Percentiles rank a stretch among this genome's conserved stretches.
Conservation (phyloP, 495 filamentous ascomycete species). For the Hypoxylon cercidicola region DNA sequence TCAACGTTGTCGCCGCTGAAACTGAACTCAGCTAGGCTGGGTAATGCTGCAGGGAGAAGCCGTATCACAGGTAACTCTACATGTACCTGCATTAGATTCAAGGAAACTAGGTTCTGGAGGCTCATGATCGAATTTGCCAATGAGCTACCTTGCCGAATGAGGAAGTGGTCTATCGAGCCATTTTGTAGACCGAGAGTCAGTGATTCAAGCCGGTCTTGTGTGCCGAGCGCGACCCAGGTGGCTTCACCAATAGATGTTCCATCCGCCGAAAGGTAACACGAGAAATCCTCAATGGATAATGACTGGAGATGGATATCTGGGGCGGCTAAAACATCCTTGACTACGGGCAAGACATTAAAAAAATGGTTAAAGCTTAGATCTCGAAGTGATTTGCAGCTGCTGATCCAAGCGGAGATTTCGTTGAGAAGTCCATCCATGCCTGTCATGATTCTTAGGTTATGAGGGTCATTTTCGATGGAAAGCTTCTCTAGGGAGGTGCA, state of each 20-base stretch:
- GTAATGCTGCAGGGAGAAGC: constrained; percentile 46
- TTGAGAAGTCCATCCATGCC: constrained; percentile 60
- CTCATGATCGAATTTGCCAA: constrained; percentile 60
- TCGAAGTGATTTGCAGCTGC: constrained; percentile 64
- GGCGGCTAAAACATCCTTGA: constrained; percentile 60
- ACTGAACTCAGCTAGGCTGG: constrained; percentile 64
- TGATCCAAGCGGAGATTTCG: constrained; percentile 64
- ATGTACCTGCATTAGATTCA: constrained; percentile 43
- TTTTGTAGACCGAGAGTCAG: constrained; percentile 61
- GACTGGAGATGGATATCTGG: constrained; percentile 42
- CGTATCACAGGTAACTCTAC: constrained; percentile 33
- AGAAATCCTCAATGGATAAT: constrained; percentile 43
- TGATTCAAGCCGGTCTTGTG: constrained; percentile 38
- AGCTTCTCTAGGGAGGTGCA: constrained; percentile 66
- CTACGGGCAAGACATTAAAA: constrained; percentile 59
- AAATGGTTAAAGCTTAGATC: constrained; percentile 62
- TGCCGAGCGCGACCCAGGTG: constrained; percentile 33
- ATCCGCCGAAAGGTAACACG: too few species aligned
- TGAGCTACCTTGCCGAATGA: constrained; percentile 45
- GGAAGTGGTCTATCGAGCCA: constrained; percentile 55
- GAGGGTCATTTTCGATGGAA: constrained; percentile 52
- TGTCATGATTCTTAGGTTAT: constrained; percentile 52
- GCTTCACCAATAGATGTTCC: not conserved
- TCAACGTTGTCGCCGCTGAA: constrained; percentile 66
- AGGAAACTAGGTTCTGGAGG: constrained; percentile 43